These are phyloP conservation scores for Colletotrichum sp. DNA, from an alignment of 2,329 filamentous ascomycete genomes.

Conservation along the genomic window DNA sequence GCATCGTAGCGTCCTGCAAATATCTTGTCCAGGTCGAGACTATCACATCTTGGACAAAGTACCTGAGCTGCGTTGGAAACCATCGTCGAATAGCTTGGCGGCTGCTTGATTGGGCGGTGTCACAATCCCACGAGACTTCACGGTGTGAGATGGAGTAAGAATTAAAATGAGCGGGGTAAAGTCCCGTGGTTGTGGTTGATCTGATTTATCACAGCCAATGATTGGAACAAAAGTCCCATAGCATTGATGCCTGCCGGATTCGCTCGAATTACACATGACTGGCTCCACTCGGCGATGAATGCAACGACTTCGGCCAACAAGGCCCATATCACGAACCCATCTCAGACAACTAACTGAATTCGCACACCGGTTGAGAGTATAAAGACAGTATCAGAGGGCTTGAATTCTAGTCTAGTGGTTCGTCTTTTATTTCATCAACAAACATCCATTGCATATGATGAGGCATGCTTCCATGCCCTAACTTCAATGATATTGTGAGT, in stretches of 20 bases:
- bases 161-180: background rate
- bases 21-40: background rate
- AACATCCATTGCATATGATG: too few species aligned
- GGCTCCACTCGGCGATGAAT: background rate
- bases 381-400: too few species aligned
- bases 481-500: too few species aligned
- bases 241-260: background rate
- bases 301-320: background rate
- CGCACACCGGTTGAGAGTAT: too few species aligned
- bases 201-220: background rate
- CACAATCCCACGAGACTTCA: accelerated
- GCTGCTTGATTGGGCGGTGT: accelerated
- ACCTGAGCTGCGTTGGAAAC: accelerated
- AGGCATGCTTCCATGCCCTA: too few species aligned
- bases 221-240: background rate
- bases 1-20: background rate
- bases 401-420: too few species aligned
- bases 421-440: too few species aligned
- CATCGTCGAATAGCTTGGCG: background rate
- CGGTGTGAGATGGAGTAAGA: background rate
- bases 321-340: background rate
- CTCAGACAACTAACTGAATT: too few species aligned
- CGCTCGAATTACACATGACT: accelerated
- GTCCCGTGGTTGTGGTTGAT: background rate
- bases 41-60: background rate